Base-by-base conservation (phyloP, 2,329 filamentous ascomycete genomes). In the Aspergillus novofumigatus region DNA sequence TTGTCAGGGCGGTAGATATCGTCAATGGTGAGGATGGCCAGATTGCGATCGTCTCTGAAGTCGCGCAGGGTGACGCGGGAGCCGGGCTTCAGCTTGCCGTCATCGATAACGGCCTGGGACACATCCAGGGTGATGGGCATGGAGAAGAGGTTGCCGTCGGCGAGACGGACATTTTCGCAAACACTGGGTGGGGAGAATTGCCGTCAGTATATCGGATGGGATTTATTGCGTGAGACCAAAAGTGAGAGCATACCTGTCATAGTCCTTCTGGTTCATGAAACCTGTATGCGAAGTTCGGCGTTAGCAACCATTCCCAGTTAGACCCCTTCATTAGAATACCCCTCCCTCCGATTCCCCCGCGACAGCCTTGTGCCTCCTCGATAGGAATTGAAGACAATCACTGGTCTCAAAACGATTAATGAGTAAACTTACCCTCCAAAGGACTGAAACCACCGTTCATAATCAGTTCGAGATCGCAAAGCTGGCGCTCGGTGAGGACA, bases 391-490 rank as follows among this genome's bases (percentile, higher is more conserved):
- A 35, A 35, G 11, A 35, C 17, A 2, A 6, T 17, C 32, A 17
- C 32, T n/a, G 32, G 14, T 17, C 32, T 25, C 26, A 42, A 29
- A 20, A 21, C 10, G 51, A 20, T 32, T 8, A 28, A 11, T 41
- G 54, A 53, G 57, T 58, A 44, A 63, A 83, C 86, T 62, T 70
- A 95, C 92, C 94, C 86, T 99, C 93, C 44, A 99, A 86, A 58
- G 94, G 94, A 64, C 92, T 97, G 82, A 99, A 99, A 65, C 94
- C 94, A 74, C 94, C 94, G 77, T 92, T 97, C 77, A 99, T 87
- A 72, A 99, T 92, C 78, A 99, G 80, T 80, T 99, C 94, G 66
- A 99, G 84, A 83, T 99, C 94, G 79, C 94, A 99, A 51, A 99
- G 87, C 79, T 99, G 94, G 70, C 94, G 88, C 83, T 99, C 94